Percentiles rank a stretch among this genome's conserved stretches.
Conservation (phyloP, 805 yeast genomes). For the Martiniozyma abietophila region DNA sequence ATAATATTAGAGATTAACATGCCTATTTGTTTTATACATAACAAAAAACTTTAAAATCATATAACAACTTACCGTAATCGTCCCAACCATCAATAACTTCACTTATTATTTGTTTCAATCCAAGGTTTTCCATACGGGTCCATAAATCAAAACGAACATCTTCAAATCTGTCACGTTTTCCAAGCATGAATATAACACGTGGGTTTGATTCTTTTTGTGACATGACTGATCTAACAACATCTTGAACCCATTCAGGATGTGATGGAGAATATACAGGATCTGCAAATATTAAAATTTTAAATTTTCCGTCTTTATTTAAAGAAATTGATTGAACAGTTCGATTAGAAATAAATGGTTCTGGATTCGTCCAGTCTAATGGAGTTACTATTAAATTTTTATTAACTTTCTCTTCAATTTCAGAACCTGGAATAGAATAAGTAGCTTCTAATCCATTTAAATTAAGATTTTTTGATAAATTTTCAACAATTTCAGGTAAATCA, state of each 20-base stretch:
- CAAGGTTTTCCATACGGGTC: slow-evolving; percentile 34
- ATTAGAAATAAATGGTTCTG: slow-evolving; percentile 27
- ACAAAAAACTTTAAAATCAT: slow-evolving; percentile 35
- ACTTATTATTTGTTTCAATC: slow-evolving; percentile 28
- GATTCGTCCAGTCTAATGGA: slow-evolving; percentile 68
- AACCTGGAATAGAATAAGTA: not conserved
- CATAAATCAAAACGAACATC: slow-evolving; percentile 56
- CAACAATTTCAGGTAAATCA: slow-evolving; percentile 70
- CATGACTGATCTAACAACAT: slow-evolving; percentile 46
- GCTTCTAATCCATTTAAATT: slow-evolving; percentile 35
- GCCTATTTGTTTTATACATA: slow-evolving; percentile 5
- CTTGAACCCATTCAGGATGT: slow-evolving; percentile 68
- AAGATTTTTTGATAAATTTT: slow-evolving; percentile 55
- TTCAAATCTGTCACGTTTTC: slow-evolving; percentile 59
- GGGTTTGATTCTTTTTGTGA: slow-evolving; percentile 23
- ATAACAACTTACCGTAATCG: slow-evolving; percentile 72
- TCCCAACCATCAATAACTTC: slow-evolving; percentile 60
- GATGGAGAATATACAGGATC: slow-evolving; percentile 83
- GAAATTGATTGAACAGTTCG: slow-evolving; percentile 11
- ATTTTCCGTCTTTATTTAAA: slow-evolving; percentile 20
- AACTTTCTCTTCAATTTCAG: slow-evolving; percentile 25
- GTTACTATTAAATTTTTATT: slow-evolving; percentile 4
- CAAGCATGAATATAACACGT: slow-evolving; percentile 61
- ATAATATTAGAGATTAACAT: too few species aligned
- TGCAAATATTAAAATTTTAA: slow-evolving; percentile 59